These are phyloP conservation scores for Nicotiana attenuata DNA, from an alignment of 257 asterid species.

Conservation along the genomic window DNA sequence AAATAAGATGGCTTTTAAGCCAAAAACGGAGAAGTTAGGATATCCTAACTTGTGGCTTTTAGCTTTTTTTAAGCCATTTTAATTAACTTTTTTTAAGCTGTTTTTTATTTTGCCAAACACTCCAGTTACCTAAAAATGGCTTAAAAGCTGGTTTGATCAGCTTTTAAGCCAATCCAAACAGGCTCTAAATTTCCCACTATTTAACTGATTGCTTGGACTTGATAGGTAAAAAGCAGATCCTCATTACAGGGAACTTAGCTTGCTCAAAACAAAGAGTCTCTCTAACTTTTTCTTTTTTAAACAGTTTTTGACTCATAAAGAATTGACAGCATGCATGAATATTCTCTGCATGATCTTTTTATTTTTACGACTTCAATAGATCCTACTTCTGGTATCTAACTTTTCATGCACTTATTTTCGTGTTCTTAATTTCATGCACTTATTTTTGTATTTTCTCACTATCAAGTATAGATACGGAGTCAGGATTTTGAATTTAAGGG, in stretches of 20 bases:
- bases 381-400: background rate
- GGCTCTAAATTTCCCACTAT: constrained; percentile 11
- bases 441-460: background rate
- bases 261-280: background rate
- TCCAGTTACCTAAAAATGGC: too few species aligned
- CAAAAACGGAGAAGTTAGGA: too few species aligned
- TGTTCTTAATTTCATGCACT: background rate
- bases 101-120: too few species aligned
- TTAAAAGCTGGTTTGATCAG: too few species aligned
- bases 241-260: background rate
- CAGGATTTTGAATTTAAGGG: too few species aligned
- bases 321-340: background rate
- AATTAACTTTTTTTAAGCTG: too few species aligned
- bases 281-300: background rate
- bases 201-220: constrained; percentile 9
- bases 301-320: background rate
- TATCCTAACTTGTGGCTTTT: too few species aligned
- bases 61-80: too few species aligned
- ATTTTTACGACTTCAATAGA: background rate
- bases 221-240: constrained; percentile 5
- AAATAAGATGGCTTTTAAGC: too few species aligned
- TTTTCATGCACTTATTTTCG: background rate
- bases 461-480: background rate
- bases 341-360: background rate
- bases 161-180: too few species aligned